These are phyloP conservation scores for Boletus sp. DNA, from an alignment of 768 basidiomycete genomes.

Conservation along the genomic window DNA sequence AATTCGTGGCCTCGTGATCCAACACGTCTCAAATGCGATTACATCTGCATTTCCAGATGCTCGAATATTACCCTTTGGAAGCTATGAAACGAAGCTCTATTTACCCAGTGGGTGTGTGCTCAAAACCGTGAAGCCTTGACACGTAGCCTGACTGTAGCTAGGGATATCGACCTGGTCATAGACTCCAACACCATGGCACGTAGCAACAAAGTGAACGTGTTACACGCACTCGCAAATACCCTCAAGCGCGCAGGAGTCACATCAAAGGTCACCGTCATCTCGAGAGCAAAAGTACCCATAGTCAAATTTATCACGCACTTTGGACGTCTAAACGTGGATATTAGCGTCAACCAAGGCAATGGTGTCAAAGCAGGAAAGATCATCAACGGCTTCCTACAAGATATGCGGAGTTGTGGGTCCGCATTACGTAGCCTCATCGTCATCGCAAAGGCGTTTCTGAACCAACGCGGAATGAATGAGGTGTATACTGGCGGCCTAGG, in stretches of 20 bases:
- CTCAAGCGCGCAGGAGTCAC: constrained; percentile 77
- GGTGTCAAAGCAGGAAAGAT: constrained; percentile 78
- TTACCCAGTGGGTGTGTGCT: constrained; percentile 80
- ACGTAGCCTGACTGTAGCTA: constrained; percentile 32
- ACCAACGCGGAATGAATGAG: constrained; percentile 92
- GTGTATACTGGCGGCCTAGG: constrained; percentile 96
- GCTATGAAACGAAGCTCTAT: constrained; percentile 91
- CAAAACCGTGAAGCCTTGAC: neutral
- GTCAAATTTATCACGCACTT: constrained; percentile 88
- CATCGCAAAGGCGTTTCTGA: constrained; percentile 87
- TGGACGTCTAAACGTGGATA: constrained; percentile 86
- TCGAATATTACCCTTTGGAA: constrained; percentile 83
- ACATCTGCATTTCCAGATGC: constrained; percentile 73
- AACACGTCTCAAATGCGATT: constrained; percentile 67
- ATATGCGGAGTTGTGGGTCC: constrained; percentile 53
- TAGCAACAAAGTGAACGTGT: constrained; percentile 62
- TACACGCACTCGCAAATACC: constrained; percentile 75
- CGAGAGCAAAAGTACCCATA: constrained; percentile 94
- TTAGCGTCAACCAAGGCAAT: constrained; percentile 89
- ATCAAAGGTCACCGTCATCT: constrained; percentile 80
- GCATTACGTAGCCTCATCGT: constrained; percentile 83
- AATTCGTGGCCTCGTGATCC: constrained; percentile 69
- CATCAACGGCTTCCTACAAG: constrained; percentile 73
- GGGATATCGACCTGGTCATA: constrained; percentile 95
- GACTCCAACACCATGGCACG: constrained; percentile 74